Evolutionary conservation across 805 yeast species (phyloP).

Genomic region (Sugiyamaella lignohabitans): DNA sequence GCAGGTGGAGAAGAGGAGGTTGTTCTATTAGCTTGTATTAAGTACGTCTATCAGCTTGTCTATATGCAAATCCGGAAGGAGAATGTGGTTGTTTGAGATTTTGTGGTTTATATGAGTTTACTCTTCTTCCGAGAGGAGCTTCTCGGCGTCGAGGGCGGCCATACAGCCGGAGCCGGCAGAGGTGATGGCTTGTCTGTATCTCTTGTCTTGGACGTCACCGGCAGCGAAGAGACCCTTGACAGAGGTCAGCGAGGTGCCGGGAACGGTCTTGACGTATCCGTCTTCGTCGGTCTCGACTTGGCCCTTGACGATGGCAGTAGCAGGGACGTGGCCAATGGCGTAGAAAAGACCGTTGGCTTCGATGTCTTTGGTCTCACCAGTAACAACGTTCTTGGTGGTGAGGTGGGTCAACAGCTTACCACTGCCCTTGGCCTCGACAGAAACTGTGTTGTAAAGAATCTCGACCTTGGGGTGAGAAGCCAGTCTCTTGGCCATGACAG

Average conservation of each 20-base stretch:
- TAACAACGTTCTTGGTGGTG: slow-evolving; percentile 60
- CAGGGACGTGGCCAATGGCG: slow-evolving; percentile 97
- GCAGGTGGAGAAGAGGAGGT: too few relatives aligned
- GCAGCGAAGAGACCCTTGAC: slow-evolving; percentile 94
- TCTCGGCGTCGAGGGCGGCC: slow-evolving; percentile 97
- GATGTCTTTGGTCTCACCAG: slow-evolving; percentile 62
- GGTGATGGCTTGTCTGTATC: slow-evolving; percentile 97
- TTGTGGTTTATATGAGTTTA: neutral
- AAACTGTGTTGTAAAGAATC: slow-evolving; percentile 77
- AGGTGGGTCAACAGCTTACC: slow-evolving; percentile 71
- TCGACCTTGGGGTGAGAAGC: slow-evolving; percentile 80
- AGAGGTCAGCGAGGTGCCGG: slow-evolving; percentile 84
- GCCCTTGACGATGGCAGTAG: slow-evolving; percentile 70
- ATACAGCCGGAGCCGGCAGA: slow-evolving; percentile 99
- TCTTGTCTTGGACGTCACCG: slow-evolving; percentile 97
- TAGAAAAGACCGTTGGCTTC: slow-evolving; percentile 89
- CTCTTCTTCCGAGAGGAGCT: slow-evolving; percentile 55
- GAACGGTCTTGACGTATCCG: slow-evolving; percentile 83
- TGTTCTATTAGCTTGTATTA: too few relatives aligned
- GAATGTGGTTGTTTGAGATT: too few relatives aligned
- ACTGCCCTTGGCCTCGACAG: slow-evolving; percentile 88
- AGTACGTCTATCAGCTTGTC: too few relatives aligned
- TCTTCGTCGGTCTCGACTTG: slow-evolving; percentile 80
- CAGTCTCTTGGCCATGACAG: slow-evolving; percentile 94
- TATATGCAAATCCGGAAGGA: too few relatives aligned